Conservation (phyloP, 2,329 filamentous ascomycete genomes). For the Nemania abortiva region DNA sequence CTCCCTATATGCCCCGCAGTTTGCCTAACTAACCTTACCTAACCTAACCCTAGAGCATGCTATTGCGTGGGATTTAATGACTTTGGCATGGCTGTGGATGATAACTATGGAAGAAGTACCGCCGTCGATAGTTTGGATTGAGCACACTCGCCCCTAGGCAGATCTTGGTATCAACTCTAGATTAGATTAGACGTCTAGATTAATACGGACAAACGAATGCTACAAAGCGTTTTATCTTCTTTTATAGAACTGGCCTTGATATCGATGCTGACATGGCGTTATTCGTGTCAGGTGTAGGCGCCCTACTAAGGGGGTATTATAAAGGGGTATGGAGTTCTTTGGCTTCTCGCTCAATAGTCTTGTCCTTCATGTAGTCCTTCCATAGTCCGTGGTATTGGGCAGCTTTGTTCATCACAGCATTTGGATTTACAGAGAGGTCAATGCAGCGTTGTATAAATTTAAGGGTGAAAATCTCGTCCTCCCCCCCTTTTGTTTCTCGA, state of each 20-base stretch:
- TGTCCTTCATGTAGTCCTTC: neutral
- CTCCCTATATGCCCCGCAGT: neutral
- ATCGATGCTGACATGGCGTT: no score
- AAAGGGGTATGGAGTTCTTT: no score
- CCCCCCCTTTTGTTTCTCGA: no score
- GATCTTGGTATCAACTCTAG: neutral
- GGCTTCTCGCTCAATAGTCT: neutral
- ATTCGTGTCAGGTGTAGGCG: no score
- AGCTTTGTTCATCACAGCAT: no score
- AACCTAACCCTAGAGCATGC: no score
- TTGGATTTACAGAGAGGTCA: no score
- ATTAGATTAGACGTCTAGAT: neutral
- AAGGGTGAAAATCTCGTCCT: neutral
- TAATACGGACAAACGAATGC: no score
- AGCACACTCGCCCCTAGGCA: neutral
- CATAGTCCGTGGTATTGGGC: no score
- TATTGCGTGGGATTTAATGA: neutral
- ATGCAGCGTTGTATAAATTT: neutral
- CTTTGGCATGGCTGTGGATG: neutral
- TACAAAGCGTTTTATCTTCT: no score
- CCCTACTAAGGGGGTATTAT: no score
- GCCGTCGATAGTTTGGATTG: neutral
- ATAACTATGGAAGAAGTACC: neutral
- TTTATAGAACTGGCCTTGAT: neutral
- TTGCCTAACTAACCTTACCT: no score